Conservation (phyloP, 371 early-diverging fungal species). For the Mucor indicus region DNA sequence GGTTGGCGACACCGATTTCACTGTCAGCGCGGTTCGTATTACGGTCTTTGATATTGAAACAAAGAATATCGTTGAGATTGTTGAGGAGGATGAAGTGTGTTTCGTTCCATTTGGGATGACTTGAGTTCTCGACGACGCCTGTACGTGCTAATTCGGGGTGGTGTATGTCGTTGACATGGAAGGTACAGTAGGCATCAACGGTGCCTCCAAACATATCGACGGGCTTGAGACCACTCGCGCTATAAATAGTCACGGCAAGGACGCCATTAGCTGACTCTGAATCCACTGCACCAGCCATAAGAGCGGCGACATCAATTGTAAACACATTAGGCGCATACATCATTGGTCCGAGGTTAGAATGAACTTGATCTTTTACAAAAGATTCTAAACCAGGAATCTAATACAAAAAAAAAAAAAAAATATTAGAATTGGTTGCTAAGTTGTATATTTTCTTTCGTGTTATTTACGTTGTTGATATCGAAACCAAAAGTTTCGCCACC, state of each 20-base stretch:
- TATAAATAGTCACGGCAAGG: conserved; percentile 68
- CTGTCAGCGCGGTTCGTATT: conserved; percentile 27
- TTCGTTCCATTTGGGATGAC: conserved; percentile 33
- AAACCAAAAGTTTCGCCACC: conserved; percentile 82
- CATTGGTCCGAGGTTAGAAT: conserved; percentile 68
- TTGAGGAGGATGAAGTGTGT: conserved; percentile 31
- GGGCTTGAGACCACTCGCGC: conserved; percentile 75
- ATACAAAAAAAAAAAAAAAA: not conserved
- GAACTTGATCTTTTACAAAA: conserved; percentile 74
- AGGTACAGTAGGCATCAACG: conserved; percentile 75
- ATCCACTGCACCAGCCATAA: conserved; percentile 66
- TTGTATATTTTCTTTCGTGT: not conserved
- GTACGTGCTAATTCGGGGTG: conserved; percentile 53
- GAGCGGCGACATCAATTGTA: conserved; percentile 71
- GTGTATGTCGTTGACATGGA: conserved; percentile 63
- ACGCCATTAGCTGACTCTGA: conserved; percentile 73
- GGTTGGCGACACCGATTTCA: conserved; percentile 43
- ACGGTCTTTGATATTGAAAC: conserved; percentile 22
- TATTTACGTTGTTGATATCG: conserved; percentile 65
- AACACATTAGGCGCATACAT: conserved; percentile 85
- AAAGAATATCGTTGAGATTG: conserved; percentile 22
- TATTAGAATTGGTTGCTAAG: not conserved
- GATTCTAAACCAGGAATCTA: conserved; percentile 74
- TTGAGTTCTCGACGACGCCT: conserved; percentile 49
- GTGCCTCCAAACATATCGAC: conserved; percentile 76